Percentiles rank a stretch among this genome's conserved stretches.
Evolutionary conservation across 2,329 filamentous ascomycete species (phyloP).

Genomic region (Leptodontidium sp.): DNA sequence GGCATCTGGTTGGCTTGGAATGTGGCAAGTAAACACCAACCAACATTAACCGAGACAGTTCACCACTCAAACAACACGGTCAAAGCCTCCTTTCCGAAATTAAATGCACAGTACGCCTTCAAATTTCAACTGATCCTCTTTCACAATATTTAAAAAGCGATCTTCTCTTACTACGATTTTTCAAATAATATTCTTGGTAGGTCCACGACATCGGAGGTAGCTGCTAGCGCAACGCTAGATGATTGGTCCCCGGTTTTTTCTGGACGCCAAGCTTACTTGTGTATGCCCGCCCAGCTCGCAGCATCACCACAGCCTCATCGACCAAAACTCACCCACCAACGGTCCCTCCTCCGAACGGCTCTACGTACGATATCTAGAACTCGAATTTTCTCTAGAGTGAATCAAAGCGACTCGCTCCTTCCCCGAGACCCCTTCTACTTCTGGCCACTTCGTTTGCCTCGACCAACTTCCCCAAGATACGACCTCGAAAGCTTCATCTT

Average conservation of each 20-base stretch:
- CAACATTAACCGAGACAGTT: background rate
- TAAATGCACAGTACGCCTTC: background rate
- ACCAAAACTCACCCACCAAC: background rate
- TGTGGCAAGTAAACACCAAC: background rate
- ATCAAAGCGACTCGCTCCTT: background rate
- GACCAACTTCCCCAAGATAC: background rate
- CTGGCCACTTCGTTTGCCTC: background rate
- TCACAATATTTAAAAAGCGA: too few species aligned
- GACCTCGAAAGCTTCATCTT: background rate
- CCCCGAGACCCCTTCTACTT: background rate
- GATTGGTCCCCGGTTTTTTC: background rate
- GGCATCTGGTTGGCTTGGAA: background rate
- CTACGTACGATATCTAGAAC: background rate
- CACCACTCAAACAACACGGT: background rate
- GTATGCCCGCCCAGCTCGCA: background rate
- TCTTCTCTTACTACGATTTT: background rate
- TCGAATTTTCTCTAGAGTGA: background rate
- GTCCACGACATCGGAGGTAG: background rate
- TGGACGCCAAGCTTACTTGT: slow-evolving; percentile 2
- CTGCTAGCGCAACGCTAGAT: background rate
- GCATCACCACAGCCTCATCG: slow-evolving; percentile 8
- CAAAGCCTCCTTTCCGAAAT: background rate
- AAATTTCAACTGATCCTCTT: too few species aligned
- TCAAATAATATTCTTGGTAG: background rate
- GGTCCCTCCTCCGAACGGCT: background rate